Base-by-base conservation (phyloP, 208 protist species). In the Leishmania arabica region DNA sequence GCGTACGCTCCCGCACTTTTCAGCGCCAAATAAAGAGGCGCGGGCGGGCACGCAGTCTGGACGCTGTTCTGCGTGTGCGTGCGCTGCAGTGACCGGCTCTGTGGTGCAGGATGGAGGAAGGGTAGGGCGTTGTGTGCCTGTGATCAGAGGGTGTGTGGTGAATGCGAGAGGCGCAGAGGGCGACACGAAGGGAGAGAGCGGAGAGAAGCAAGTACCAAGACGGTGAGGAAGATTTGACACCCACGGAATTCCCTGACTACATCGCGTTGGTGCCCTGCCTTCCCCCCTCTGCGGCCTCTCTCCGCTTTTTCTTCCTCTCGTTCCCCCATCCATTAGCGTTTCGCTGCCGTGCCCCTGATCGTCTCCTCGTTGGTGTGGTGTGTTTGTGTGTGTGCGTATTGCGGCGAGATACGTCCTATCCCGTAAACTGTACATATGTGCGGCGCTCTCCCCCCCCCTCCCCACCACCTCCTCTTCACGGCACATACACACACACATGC, bases 361-460 rank as follows among this genome's bases (percentile, higher is more conserved):
- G 21, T 73, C 27, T 47, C 9, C 24, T 15, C 31, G 49, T 27
- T 21, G 69, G 24, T 53, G 21, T 8, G 66, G 17, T n/a, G 37
- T 2, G 37, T 8, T 0, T 27, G 65, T 24, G 31, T 71, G 40
- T 34, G 65, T 70, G 49, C 15, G 15, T 54, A 9, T 54, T 54
- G 15, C 51, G 51, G 51, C 51, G 40, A 71, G 34, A 71, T 42
- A 19, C 9, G 34, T 53, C 69, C 2, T 27, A 53, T 54, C 45
- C 3, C n/a, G 45, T 34, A 7, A 73, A 73, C 11, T 73, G 27
- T 73, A 73, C 69, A 73, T 73, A 73, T 73, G 45, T 51, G 40
- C 45, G 7, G 24, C 47, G 1, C 45, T 3, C n/a, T 15, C 54
- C 69, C 27, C n/a, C 11, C 21, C n/a, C 66, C 40, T 0, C 66